Evolutionary conservation across 108 stramenopile species (phyloP).

Genomic region (Conticribra guillardii): DNA sequence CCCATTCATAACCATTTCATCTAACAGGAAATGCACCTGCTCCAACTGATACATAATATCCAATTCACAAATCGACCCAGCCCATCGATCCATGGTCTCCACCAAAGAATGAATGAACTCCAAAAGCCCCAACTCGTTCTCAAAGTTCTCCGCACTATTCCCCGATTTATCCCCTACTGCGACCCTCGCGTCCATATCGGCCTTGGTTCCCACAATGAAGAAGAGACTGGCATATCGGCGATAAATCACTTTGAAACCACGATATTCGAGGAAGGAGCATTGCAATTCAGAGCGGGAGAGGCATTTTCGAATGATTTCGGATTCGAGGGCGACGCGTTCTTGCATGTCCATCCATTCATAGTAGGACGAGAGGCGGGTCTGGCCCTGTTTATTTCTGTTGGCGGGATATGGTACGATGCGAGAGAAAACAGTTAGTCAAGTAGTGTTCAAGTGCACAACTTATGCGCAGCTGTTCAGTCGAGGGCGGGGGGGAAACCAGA

Average conservation of each 20-base stretch:
- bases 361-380: conserved; percentile 93
- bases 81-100: conserved; percentile 91
- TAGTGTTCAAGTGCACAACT: too few species aligned
- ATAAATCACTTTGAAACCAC: conserved; percentile 95
- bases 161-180: conserved; percentile 2
- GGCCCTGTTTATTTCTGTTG: conserved; percentile 91
- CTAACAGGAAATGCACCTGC: conserved; percentile 94
- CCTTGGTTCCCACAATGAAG: conserved; percentile 95
- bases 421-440: neutral
- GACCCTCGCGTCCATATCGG: conserved; percentile 64
- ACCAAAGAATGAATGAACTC: conserved; percentile 96
- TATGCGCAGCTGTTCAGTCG: too few species aligned
- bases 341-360: conserved; percentile 93
- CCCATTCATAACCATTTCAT: conserved; percentile 97
- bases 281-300: conserved; percentile 90
- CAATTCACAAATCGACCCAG: conserved; percentile 87
- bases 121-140: conserved; percentile 95
- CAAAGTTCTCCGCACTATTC: conserved; percentile 67
- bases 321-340: conserved; percentile 91
- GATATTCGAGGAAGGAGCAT: conserved; percentile 95
- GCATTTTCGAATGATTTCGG: conserved; percentile 95
- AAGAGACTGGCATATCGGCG: conserved; percentile 93
- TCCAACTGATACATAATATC: conserved; percentile 98
- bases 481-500: too few species aligned
- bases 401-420: neutral